Conservation (phyloP, 345 rosid species). For the Sisymbrium irio region DNA sequence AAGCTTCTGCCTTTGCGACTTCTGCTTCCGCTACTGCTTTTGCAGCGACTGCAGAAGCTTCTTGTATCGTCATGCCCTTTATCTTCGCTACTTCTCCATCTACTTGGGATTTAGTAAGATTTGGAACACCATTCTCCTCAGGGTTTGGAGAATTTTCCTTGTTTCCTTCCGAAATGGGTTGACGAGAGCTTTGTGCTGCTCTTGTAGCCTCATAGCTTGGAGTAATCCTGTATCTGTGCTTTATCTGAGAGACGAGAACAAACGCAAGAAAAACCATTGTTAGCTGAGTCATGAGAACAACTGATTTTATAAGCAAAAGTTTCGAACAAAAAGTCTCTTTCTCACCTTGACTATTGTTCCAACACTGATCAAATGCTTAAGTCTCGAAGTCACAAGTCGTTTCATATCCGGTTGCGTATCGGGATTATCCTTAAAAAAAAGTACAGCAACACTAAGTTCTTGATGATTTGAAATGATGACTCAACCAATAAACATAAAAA, state of each 20-base stretch:
- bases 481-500: not conserved
- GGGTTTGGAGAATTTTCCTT: constrained; percentile 45
- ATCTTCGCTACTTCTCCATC: constrained; percentile 58
- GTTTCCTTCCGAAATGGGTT: constrained; percentile 52
- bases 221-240: constrained; percentile 63
- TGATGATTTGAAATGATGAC: not conserved
- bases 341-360: constrained; percentile 73
- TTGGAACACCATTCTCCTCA: constrained; percentile 45
- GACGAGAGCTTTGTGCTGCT: constrained; percentile 40
- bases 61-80: constrained; percentile 68
- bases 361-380: constrained; percentile 63
- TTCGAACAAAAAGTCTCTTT: not conserved
- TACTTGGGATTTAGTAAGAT: constrained; percentile 49
- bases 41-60: constrained; percentile 91
- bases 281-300: not conserved
- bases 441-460: constrained; percentile 13
- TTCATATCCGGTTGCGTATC: constrained; percentile 49
- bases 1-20: constrained; percentile 83
- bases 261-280: not conserved
- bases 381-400: constrained; percentile 60
- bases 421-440: constrained; percentile 53
- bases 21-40: constrained; percentile 90
- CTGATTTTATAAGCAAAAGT: not conserved
- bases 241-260: constrained; percentile 47
- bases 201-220: constrained; percentile 40